Conservation (phyloP, 2,329 filamentous ascomycete genomes). For the Ceratocystis huliohia region DNA sequence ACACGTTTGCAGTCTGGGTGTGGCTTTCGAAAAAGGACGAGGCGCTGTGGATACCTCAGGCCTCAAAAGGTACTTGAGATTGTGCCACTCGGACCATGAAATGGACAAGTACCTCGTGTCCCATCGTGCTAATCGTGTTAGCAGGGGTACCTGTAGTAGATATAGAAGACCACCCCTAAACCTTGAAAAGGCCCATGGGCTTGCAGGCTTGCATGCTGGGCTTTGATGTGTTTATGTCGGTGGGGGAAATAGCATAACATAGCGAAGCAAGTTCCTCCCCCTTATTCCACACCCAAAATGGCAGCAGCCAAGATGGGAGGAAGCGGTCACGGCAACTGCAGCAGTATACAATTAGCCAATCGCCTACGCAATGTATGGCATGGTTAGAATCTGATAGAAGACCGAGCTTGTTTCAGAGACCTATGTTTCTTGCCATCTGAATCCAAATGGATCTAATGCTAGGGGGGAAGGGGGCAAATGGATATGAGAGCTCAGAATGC, state of each 20-base stretch:
- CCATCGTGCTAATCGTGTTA: not conserved
- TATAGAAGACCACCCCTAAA: conserved; percentile 14
- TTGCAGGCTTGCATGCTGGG: not conserved
- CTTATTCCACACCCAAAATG: conserved; percentile 15
- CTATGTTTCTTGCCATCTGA: conserved; percentile 8
- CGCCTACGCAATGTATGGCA: not conserved
- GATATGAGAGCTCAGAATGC: not conserved
- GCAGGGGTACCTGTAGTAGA: conserved; percentile 11
- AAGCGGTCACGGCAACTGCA: not conserved
- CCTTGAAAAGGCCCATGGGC: not conserved
- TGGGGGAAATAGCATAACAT: not conserved
- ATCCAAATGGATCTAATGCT: not conserved
- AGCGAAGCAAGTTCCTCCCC: conserved; percentile 5
- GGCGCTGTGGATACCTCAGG: conserved; percentile 15
- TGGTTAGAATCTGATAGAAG: conserved; percentile 1
- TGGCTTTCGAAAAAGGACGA: not conserved
- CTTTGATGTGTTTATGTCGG: not conserved
- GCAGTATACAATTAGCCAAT: not conserved
- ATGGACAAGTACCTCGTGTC: conserved; percentile 14
- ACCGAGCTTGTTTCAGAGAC: conserved; percentile 2
- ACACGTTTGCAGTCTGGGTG: conserved; percentile 20
- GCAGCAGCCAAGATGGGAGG: not conserved
- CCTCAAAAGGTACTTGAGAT: conserved; percentile 16
- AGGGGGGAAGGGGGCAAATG: not conserved
- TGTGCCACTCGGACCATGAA: not conserved